phyloP scores from a whole-genome alignment of 495 filamentous ascomycete genomes.

The Podospora bellae-mahoneyi region DNA sequence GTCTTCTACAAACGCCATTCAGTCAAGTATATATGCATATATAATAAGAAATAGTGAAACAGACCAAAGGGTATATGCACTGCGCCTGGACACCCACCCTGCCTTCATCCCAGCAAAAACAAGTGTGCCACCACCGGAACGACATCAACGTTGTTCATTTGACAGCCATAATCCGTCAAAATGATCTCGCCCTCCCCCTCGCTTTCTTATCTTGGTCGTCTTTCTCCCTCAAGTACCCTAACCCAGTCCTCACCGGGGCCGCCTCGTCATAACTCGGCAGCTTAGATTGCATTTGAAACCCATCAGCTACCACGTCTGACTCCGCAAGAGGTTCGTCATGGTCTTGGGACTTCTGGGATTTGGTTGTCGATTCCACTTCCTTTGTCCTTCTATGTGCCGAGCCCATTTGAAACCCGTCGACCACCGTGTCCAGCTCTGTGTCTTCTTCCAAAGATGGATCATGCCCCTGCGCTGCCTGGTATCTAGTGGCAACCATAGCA shows the following conservation, averaged over 20 bases:
- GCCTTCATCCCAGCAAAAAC: background rate
- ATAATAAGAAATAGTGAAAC: background rate
- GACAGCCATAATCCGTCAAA: background rate
- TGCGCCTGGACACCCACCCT: background rate
- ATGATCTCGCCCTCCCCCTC: background rate
- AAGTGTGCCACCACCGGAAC: background rate
- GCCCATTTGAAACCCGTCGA: background rate
- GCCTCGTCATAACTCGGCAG: background rate
- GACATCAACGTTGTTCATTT: background rate
- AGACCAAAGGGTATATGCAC: background rate
- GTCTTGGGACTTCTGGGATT: background rate
- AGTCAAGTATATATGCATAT: background rate
- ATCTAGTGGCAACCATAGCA: too few species aligned
- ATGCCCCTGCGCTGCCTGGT: too few species aligned
- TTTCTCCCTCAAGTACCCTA: background rate
- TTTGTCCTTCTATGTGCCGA: background rate
- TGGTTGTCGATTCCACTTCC: background rate
- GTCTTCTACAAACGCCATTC: background rate
- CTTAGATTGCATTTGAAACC: slow-evolving; percentile 1
- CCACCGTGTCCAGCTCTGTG: background rate
- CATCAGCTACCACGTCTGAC: background rate
- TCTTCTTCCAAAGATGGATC: too few species aligned
- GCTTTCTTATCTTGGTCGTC: background rate
- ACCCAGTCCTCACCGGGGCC: background rate
- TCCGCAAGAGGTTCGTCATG: background rate